These are phyloP conservation scores for Oryza rufipogon DNA, from an alignment of 176 grass and related monocot genomes.

Conservation along the genomic window DNA sequence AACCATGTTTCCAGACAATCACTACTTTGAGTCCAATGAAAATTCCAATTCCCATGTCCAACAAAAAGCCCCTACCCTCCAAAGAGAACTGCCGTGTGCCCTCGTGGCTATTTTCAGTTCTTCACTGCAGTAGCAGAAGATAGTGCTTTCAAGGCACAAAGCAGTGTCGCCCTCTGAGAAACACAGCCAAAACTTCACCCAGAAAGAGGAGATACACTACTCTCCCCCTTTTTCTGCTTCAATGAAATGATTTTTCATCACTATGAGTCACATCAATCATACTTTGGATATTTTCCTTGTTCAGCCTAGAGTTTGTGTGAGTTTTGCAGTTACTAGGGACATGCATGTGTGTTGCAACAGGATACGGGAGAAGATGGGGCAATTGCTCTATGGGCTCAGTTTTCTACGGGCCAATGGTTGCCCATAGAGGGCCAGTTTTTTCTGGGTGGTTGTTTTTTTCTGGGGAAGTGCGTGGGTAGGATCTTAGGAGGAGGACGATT, in stretches of 20 bases:
- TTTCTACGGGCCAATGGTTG: too few species aligned
- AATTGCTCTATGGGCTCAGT: too few species aligned
- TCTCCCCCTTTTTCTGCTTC: neutral
- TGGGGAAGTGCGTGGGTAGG: too few species aligned
- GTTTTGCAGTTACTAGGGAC: neutral
- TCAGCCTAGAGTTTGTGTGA: neutral
- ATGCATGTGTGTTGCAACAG: too few species aligned
- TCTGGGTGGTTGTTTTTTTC: too few species aligned
- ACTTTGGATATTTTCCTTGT: neutral
- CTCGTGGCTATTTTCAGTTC: neutral
- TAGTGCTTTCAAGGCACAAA: neutral
- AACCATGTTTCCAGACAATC: neutral
- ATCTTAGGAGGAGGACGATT: too few species aligned
- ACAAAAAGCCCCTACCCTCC: neutral
- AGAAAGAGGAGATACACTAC: neutral
- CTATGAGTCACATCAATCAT: neutral
- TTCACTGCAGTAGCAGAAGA: neutral
- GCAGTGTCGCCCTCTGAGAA: neutral
- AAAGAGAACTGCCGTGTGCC: neutral
- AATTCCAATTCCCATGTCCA: neutral
- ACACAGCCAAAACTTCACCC: neutral
- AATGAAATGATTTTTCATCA: neutral
- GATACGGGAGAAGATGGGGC: too few species aligned
- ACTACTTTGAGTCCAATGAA: neutral
- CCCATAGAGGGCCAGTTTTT: too few species aligned